phyloP scores from a whole-genome alignment of 106 monocot species.

The Allium sativum region DNA sequence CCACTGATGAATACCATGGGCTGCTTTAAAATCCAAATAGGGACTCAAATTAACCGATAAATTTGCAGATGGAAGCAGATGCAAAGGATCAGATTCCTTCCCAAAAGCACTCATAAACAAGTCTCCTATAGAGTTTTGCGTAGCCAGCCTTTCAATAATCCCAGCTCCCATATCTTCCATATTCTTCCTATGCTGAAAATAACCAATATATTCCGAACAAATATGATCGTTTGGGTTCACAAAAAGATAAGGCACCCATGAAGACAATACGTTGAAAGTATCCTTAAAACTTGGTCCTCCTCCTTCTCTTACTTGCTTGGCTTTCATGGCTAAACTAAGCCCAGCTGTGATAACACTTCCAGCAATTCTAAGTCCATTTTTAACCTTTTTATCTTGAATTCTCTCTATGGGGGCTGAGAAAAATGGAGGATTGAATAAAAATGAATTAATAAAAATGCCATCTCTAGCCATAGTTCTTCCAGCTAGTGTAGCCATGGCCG shows the following conservation, averaged over 20 bases:
- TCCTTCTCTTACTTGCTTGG: constrained; percentile 3
- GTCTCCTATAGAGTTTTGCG: constrained; percentile 66
- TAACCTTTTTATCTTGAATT: constrained; percentile 70
- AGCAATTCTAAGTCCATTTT: constrained; percentile 69
- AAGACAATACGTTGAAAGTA: constrained; percentile 35
- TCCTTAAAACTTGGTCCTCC: constrained; percentile 21
- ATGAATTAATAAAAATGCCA: constrained; percentile 47
- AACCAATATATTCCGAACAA: constrained; percentile 84
- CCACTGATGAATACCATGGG: constrained; percentile 97
- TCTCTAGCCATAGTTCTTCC: constrained; percentile 72
- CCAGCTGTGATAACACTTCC: constrained; percentile 83
- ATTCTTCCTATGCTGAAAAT: constrained; percentile 66
- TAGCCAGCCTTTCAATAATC: constrained; percentile 70
- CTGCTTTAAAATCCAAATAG: constrained; percentile 52
- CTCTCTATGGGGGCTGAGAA: constrained; percentile 74
- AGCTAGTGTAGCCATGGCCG: constrained; percentile 61
- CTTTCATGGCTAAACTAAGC: constrained; percentile 43
- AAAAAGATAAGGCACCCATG: constrained; percentile 75
- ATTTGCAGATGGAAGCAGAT: constrained; percentile 85
- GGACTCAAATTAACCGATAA: constrained; percentile 53
- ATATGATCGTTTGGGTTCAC: constrained; percentile 81
- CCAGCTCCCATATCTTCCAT: constrained; percentile 89
- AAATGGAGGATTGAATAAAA: constrained; percentile 90
- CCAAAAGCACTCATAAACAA: constrained; percentile 61
- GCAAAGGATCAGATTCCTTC: constrained; percentile 61